phyloP scores from a whole-genome alignment of 164 flowering plant species.

The Aristolochia californica region DNA sequence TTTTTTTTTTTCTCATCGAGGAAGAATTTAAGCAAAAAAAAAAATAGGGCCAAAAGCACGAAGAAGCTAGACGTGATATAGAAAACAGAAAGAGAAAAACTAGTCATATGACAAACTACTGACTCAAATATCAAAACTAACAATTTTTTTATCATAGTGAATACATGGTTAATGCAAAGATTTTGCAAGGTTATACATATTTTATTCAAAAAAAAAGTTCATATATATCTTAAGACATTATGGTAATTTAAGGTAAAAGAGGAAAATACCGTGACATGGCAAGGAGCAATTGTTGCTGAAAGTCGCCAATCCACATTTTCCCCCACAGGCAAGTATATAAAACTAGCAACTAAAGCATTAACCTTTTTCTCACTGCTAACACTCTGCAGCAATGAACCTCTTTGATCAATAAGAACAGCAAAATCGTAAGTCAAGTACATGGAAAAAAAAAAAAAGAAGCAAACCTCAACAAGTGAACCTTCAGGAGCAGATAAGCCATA shows the following conservation, averaged over 20 bases:
- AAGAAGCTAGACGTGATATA: too few relatives aligned
- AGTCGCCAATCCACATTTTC: slow-evolving; percentile 94
- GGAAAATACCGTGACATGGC: slow-evolving; percentile 70
- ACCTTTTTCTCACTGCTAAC: slow-evolving; percentile 73
- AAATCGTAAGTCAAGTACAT: background rate
- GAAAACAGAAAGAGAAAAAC: too few relatives aligned
- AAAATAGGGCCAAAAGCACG: too few relatives aligned
- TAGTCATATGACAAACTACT: too few relatives aligned
- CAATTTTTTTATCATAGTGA: too few relatives aligned
- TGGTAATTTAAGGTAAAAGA: background rate
- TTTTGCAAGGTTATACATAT: background rate
- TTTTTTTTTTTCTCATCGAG: too few relatives aligned
- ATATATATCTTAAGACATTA: background rate
- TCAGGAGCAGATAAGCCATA: slow-evolving; percentile 95
- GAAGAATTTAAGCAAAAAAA: too few relatives aligned
- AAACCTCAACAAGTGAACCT: slow-evolving; percentile 94
- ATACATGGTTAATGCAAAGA: background rate
- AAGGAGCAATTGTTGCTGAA: slow-evolving; percentile 93
- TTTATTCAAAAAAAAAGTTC: background rate
- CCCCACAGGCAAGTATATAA: slow-evolving; percentile 71
- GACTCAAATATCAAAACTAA: too few relatives aligned
- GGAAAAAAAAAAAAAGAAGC: slow-evolving; percentile 6
- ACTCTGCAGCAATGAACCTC: slow-evolving; percentile 46
- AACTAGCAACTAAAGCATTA: slow-evolving; percentile 82
- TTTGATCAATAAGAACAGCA: background rate